A percentile compares a stretch with the other conserved stretches of the same genome.
These are phyloP conservation scores for Prunus yedoensis DNA, from an alignment of 331 rosid species.

Conservation along the genomic window DNA sequence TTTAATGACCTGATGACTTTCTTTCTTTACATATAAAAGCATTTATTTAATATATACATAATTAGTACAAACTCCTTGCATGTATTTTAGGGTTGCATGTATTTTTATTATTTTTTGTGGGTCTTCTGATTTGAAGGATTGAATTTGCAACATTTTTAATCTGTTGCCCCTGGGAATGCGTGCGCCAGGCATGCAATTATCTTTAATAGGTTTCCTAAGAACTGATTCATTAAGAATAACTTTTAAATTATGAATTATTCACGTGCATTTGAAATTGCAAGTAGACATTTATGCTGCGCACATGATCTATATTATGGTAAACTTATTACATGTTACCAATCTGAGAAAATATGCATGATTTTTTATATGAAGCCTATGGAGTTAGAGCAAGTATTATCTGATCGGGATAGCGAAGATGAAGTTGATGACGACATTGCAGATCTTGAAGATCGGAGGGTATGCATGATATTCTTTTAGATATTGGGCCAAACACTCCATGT, in stretches of 20 bases:
- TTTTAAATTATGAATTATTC: neutral
- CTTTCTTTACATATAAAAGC: neutral
- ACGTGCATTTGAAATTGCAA: neutral
- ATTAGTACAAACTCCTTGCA: neutral
- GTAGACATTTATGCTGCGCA: neutral
- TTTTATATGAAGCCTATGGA: conserved; percentile 76
- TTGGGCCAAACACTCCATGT: neutral
- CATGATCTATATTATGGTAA: neutral
- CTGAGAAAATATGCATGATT: neutral
- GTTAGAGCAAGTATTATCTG: conserved; percentile 80
- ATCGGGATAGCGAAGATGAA: conserved; percentile 94
- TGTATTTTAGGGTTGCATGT: too few species aligned
- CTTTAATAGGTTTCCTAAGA: conserved; percentile 2
- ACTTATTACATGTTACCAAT: neutral
- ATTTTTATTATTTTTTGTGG: neutral
- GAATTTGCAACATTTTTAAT: neutral
- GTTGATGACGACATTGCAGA: conserved; percentile 89
- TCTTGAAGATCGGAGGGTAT: conserved; percentile 96
- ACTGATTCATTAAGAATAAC: neutral
- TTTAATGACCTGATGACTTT: neutral
- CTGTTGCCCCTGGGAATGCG: neutral
- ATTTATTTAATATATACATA: neutral
- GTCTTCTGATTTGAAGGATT: neutral
- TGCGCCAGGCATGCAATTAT: neutral
- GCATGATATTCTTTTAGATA: conserved; percentile 20